Conservation (phyloP, 768 basidiomycete genomes). For the Tricholoma terreum region DNA sequence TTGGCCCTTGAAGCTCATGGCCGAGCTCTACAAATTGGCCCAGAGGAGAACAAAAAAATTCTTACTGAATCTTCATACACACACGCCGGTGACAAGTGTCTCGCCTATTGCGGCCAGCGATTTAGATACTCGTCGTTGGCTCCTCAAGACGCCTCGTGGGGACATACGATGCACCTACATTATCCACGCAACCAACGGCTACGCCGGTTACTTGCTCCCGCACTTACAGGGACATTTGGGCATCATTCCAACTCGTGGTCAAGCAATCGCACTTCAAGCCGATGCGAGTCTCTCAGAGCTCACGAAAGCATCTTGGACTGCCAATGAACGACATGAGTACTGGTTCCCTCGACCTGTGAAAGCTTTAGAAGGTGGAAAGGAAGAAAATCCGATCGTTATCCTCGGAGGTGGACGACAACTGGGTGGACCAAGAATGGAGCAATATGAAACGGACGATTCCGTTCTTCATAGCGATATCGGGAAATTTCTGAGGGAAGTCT, state of each 20-base stretch:
- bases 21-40: conserved; percentile 52
- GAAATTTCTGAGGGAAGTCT: conserved; percentile 47
- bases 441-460: conserved; percentile 56
- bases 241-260: conserved; percentile 73
- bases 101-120: conserved; percentile 4
- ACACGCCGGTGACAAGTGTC: conserved; percentile 62
- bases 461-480: conserved; percentile 46
- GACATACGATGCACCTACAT: conserved; percentile 56
- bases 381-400: conserved; percentile 56
- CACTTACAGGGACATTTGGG: conserved; percentile 51
- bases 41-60: conserved; percentile 26
- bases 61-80: conserved; percentile 62
- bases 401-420: conserved; percentile 66
- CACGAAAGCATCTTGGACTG: conserved; percentile 45
- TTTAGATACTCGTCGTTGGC: conserved; percentile 41
- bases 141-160: conserved; percentile 65
- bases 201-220: conserved; percentile 75
- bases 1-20: conserved; percentile 82
- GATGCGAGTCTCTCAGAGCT: conserved; percentile 36
- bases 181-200: conserved; percentile 86
- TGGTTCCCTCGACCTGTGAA: conserved; percentile 73
- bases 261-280: conserved; percentile 48
- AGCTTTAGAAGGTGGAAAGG: conserved; percentile 12
- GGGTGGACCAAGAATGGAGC: conserved; percentile 43
- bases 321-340: conserved; percentile 60